Percentiles rank a stretch among this genome's conserved stretches.
Conservation (phyloP, 108 stramenopile species). For the Nitzschia sp. region DNA sequence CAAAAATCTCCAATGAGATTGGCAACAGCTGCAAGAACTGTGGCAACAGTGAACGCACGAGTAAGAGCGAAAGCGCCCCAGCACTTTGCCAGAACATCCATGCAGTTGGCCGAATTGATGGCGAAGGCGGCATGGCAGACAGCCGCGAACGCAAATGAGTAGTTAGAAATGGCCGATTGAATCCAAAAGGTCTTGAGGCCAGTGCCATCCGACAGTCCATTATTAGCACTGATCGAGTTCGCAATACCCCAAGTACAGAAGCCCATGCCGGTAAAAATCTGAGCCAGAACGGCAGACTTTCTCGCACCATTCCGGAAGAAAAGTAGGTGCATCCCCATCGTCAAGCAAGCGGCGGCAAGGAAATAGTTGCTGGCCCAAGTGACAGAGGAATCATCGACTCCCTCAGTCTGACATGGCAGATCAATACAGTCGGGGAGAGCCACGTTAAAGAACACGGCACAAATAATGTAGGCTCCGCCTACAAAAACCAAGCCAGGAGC, state of each 20-base stretch:
- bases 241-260: constrained; percentile 14
- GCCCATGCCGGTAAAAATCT: constrained; percentile 21
- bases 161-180: neutral
- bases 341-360: constrained; percentile 10
- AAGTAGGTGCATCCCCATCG: constrained; percentile 17
- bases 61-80: neutral
- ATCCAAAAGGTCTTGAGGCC: constrained; percentile 21
- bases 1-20: constrained; percentile 20
- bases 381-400: constrained; percentile 25
- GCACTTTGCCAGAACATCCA: neutral
- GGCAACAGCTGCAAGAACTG: neutral
- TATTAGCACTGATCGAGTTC: constrained; percentile 17
- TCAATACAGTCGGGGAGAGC: neutral
- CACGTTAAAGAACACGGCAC: neutral
- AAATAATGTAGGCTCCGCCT: neutral
- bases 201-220: constrained; percentile 11
- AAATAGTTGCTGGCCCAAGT: constrained; percentile 28
- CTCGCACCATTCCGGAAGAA: neutral
- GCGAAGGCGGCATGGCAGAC: constrained; percentile 26
- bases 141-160: constrained; percentile 12
- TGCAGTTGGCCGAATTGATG: neutral
- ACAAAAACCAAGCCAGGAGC: neutral
- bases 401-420: constrained; percentile 20
- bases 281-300: constrained; percentile 12
- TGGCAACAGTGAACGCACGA: neutral